Evolutionary conservation across 1,139 yeast genomes (phyloP), one percentile per base, ranked within the genome.

Genomic region (Zygosaccharomyces sapae): DNA sequence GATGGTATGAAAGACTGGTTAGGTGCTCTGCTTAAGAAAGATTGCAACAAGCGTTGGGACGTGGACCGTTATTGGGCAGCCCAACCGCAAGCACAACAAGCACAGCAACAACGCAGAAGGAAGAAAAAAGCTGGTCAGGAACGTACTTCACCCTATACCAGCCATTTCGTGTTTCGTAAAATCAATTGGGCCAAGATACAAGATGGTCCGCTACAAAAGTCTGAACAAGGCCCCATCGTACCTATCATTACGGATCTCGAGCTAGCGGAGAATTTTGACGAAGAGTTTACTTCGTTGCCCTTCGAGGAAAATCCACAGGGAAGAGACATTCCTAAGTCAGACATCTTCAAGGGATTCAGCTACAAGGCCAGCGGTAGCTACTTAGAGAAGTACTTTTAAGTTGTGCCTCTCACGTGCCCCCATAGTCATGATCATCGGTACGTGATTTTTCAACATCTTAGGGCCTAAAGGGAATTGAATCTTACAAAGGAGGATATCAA

Each of bases 211-310:
- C 67, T 70, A 45, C 71, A 73, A 43, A 58, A 55, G 13, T 66
- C 65, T 2, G 62, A 77, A 37, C 65, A 69, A 44, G 96, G 97
- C 1, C 97, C 98, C 0, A 88, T 92, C 42, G 73, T 81, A 30
- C 97, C 97, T 0, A 70, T 85, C 9, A 84, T 90, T 43, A 86
- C 96, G 0, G 86, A 89, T 59, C 90, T 95, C 10, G 80, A 77
- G 30, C 69, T 87, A 54, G 98, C 98, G 0, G 97, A 92, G 65
- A 92, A 92, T 63, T 92, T 92, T 64, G 95, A 92, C 59, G 69
- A 76, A 18, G 95, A 88, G 57, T 92, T 90, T 67, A 90, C 97
- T 0, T 81, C 78, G n/a, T 80, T 89, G 86, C 64, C 68, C 20
- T 58, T 63, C 36, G 66, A 63, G 35, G 59, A 58, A 33, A 56